Evolutionary conservation across 1,139 yeast species (phyloP).

Genomic region (Martiniozyma asiatica): DNA sequence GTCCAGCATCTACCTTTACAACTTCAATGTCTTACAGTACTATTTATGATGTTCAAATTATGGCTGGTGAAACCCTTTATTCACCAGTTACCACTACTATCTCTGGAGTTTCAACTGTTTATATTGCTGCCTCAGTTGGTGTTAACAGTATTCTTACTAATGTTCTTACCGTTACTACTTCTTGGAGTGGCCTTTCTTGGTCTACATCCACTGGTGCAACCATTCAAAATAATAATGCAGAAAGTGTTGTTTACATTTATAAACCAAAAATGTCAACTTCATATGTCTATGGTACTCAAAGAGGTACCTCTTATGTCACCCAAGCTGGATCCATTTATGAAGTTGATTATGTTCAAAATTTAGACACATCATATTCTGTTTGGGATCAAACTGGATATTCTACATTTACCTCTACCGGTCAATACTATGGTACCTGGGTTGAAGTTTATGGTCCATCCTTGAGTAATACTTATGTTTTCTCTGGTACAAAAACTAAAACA

Average conservation of each 20-base stretch:
- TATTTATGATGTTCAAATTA: constrained; percentile 1
- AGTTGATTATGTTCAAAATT: constrained; percentile 4
- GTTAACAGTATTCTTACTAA: constrained; percentile 1
- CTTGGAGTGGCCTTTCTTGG: constrained; percentile 1
- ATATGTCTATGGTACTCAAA: too few relatives aligned
- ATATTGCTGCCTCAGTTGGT: constrained; percentile 6
- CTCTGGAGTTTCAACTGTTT: constrained; percentile 1
- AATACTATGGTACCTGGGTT: too few relatives aligned
- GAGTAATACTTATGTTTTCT: constrained; percentile 4
- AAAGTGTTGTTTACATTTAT: too few relatives aligned
- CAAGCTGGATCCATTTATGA: too few relatives aligned
- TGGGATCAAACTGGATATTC: too few relatives aligned
- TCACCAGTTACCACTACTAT: constrained; percentile 4
- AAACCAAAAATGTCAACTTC: too few relatives aligned
- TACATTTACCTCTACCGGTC: too few relatives aligned
- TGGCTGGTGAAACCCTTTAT: constrained; percentile 4
- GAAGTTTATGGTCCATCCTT: too few relatives aligned
- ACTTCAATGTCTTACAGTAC: constrained; percentile 4
- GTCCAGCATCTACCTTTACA: constrained; percentile 3
- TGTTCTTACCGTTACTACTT: background rate
- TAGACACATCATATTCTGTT: too few relatives aligned
- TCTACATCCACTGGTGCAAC: background rate
- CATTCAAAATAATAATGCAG: too few relatives aligned
- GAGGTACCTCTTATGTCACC: too few relatives aligned
- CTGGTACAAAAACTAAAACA: background rate